Percentiles rank a stretch among this genome's conserved stretches.
Evolutionary conservation across 805 yeast species (phyloP).

Genomic region (Schizosaccharomyces pombe): DNA sequence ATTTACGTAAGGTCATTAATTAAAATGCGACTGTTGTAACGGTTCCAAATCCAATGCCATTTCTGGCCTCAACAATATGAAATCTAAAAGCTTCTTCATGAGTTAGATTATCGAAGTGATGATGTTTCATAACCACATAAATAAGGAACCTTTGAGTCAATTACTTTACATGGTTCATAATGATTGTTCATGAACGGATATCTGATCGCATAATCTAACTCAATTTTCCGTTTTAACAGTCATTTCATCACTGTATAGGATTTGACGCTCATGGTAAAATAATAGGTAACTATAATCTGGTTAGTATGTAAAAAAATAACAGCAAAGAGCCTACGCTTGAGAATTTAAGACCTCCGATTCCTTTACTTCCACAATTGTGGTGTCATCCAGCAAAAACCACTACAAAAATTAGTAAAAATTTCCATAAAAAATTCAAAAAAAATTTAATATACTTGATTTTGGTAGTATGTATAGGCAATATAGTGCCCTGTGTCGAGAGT

Average conservation of each 20-base stretch:
- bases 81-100: too few species aligned
- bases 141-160: neutral
- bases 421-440: neutral
- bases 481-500: conserved; percentile 92
- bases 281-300: conserved; percentile 7
- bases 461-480: conserved; percentile 48
- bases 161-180: neutral
- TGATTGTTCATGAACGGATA: neutral
- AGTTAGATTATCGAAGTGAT: too few species aligned
- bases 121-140: neutral
- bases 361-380: conserved; percentile 43
- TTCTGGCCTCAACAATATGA: too few species aligned
- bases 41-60: too few species aligned
- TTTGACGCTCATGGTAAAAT: conserved; percentile 7
- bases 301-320: too few species aligned
- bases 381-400: conserved; percentile 88
- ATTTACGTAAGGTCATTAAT: too few species aligned
- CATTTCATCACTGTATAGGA: neutral
- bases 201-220: conserved; percentile 1
- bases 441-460: conserved; percentile 15
- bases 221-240: neutral
- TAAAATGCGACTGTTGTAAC: too few species aligned
- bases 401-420: conserved; percentile 13
- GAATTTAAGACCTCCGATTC: conserved; percentile 42
- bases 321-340: conserved; percentile 51